phyloP scores from a whole-genome alignment of 768 basidiomycete species.

The Mycena leptocephala region DNA sequence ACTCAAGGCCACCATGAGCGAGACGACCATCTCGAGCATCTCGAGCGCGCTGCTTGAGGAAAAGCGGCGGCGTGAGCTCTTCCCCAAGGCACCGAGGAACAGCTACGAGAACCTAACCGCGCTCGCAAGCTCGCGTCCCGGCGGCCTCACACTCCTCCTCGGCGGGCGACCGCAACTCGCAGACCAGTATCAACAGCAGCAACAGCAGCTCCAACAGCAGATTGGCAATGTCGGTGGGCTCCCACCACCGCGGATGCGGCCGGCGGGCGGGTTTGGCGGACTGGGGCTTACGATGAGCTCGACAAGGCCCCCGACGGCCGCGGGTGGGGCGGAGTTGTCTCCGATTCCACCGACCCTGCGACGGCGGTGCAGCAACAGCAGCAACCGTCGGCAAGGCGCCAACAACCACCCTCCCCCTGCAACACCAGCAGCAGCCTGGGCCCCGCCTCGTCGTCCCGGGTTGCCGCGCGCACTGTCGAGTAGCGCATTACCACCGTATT shows the following conservation, averaged over 20 bases:
- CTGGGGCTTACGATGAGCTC: slow-evolving; percentile 24
- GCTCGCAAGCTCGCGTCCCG: slow-evolving; percentile 46
- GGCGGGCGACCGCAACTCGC: slow-evolving; percentile 37
- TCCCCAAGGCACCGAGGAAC: slow-evolving; percentile 78
- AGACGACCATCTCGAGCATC: background rate
- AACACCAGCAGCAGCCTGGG: slow-evolving; percentile 28
- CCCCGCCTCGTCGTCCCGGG: slow-evolving; percentile 17
- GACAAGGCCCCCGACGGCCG: slow-evolving; percentile 36
- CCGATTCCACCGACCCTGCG: slow-evolving; percentile 29
- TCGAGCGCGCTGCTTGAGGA: slow-evolving; percentile 29
- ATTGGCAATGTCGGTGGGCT: no score
- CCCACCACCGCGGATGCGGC: slow-evolving; percentile 29
- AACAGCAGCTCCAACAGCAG: slow-evolving; percentile 41
- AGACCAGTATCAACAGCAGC: slow-evolving; percentile 42
- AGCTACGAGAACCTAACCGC: slow-evolving; percentile 73
- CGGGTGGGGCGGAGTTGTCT: slow-evolving; percentile 22
- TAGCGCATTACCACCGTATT: slow-evolving; percentile 32
- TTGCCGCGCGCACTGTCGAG: slow-evolving; percentile 34
- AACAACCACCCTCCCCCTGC: slow-evolving; percentile 35
- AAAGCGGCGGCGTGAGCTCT: slow-evolving; percentile 65
- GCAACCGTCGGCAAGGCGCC: slow-evolving; percentile 17
- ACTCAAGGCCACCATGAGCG: slow-evolving; percentile 27
- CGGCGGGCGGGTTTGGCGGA: slow-evolving; percentile 33
- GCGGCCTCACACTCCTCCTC: slow-evolving; percentile 38
- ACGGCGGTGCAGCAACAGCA: slow-evolving; percentile 15